Base-by-base conservation (phyloP, 805 yeast genomes). In the Ogataea nitratoaversa region DNA sequence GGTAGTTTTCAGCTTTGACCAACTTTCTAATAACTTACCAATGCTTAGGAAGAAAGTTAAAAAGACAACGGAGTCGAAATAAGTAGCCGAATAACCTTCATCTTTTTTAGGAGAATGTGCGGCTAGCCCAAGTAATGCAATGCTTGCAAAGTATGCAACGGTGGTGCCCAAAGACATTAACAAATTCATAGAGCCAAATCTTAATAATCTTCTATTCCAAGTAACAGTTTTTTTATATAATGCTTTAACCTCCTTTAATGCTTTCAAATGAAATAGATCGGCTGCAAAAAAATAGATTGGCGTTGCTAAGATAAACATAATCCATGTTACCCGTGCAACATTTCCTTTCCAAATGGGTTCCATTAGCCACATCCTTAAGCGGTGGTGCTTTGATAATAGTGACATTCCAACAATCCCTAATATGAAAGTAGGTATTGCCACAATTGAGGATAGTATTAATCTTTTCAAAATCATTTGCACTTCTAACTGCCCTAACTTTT, bases 1-100 rank as follows among this genome's bases (percentile, higher is more conserved):
- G 0, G 88, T 79, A 1, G 90, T 82, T 52, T 78, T 78, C 23
- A 72, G 67, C 54, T 82, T 84, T 2, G 90, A 78, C 47, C 71
- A 71, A 22, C 82, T 69, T 57, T 84, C 91, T 35, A 84, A 65
- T 22, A 81, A 63, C 32, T 87, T 70, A 1, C 95, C 95, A 43
- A 82, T 76, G 35, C 84, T 66, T 41, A 84, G 62, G 59, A 84
- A 84, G 52, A 84, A 77, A 0, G 89, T 74, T 47, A 84, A 66
- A 53, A 84, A 84, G 3, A 84, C 86, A 22, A 84, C 91, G 5
- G 90, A 79, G 53, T 84, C 95, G 55, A 84, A 84, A 52, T 82
- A 84, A 0, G 85, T 79, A 4, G 87, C 80, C 13, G 76, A 70
- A 43, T 71, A 70, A 1, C 77, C 82, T 32, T 50, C 62, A 22